Conservation (phyloP, 306 rosid species). For the Fragaria ananassa region DNA sequence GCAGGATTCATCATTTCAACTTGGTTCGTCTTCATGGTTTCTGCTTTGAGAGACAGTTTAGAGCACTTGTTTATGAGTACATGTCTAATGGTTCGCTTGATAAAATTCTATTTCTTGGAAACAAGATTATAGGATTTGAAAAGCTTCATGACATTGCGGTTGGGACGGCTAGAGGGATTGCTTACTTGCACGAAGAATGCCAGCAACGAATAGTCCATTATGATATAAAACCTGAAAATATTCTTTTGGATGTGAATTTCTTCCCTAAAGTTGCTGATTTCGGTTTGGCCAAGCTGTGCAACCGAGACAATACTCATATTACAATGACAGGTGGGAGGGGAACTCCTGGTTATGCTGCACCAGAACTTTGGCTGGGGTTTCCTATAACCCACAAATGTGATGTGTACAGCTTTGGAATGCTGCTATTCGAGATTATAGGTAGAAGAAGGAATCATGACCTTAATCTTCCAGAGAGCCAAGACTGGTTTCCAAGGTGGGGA, state of each 20-base stretch:
- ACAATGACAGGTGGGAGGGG: slow-evolving; percentile 45
- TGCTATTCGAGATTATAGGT: slow-evolving; percentile 43
- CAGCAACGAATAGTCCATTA: slow-evolving; percentile 50
- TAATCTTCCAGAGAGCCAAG: slow-evolving; percentile 27
- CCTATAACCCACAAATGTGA: slow-evolving; percentile 34
- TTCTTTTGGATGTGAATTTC: slow-evolving; percentile 33
- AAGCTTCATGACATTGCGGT: slow-evolving; percentile 45
- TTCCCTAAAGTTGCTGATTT: slow-evolving; percentile 45
- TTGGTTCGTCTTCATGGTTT: slow-evolving; percentile 40
- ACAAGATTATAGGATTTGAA: slow-evolving; percentile 26
- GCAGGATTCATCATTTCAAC: slow-evolving; percentile 40
- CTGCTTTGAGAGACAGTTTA: slow-evolving; percentile 35
- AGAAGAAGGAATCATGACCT: slow-evolving; percentile 37
- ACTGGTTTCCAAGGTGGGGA: slow-evolving; percentile 44
- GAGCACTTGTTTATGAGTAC: slow-evolving; percentile 36
- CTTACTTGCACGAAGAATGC: slow-evolving; percentile 48
- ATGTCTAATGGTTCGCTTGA: slow-evolving; percentile 26
- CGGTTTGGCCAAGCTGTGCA: slow-evolving; percentile 47
- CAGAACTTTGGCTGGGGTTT: slow-evolving; percentile 39
- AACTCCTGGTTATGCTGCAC: slow-evolving; percentile 50
- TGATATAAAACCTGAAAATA: slow-evolving; percentile 52
- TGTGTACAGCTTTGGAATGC: slow-evolving; percentile 43
- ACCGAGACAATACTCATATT: slow-evolving; percentile 35
- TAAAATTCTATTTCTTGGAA: slow-evolving; percentile 30
- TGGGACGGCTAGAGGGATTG: slow-evolving; percentile 45